Evolutionary conservation across 2,329 filamentous ascomycete species (phyloP).

Genomic region (Cadophora gregata): DNA sequence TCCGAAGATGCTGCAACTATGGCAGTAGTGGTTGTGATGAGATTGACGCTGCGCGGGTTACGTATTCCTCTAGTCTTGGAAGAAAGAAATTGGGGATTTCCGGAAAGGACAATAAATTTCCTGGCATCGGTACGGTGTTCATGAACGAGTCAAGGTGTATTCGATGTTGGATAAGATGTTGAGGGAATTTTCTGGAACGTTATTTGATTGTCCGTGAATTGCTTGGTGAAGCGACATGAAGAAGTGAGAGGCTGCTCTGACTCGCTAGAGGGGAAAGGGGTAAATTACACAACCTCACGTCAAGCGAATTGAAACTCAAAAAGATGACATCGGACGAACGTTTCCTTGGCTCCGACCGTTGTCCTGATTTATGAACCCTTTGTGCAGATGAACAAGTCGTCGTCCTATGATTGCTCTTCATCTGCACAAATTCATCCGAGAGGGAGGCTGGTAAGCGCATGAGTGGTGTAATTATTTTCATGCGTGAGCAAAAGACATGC

Average conservation of each 20-base stretch:
- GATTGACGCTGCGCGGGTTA: background rate
- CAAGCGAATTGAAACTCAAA: background rate
- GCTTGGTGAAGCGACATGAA: background rate
- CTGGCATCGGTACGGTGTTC: background rate
- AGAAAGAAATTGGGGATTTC: background rate
- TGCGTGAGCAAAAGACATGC: background rate
- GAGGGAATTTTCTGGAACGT: background rate
- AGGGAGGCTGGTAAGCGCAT: background rate
- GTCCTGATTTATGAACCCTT: background rate
- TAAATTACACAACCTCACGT: slow-evolving; percentile 3
- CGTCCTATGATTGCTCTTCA: background rate
- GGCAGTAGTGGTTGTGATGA: background rate
- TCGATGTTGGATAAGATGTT: background rate
- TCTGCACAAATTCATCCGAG: slow-evolving; percentile 6
- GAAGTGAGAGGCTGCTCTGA: background rate
- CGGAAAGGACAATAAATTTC: background rate
- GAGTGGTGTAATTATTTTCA: slow-evolving; percentile 17
- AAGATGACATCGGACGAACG: slow-evolving; percentile 7
- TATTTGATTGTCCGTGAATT: background rate
- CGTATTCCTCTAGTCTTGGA: background rate
- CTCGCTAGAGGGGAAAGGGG: background rate
- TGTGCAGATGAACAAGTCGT: slow-evolving; percentile 7
- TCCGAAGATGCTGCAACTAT: background rate
- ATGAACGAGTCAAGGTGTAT: background rate
- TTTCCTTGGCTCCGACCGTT: background rate